Conservation (phyloP, 2,329 filamentous ascomycete genomes). For the Cladophialophora chaetospira region DNA sequence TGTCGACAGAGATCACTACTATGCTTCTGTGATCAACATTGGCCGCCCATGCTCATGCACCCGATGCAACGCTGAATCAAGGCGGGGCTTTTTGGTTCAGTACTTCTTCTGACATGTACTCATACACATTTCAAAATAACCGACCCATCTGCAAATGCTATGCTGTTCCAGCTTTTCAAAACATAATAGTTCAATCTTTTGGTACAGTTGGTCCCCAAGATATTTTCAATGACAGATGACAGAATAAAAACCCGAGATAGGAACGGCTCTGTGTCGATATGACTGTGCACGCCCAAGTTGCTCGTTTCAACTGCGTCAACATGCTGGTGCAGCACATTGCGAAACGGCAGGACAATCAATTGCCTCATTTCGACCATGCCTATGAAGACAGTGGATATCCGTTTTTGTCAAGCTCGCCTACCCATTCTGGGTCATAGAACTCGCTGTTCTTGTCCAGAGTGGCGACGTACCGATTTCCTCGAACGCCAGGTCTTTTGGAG, state of each 20-base stretch:
- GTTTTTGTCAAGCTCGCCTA: constrained; percentile 45
- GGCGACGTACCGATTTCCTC: constrained; percentile 49
- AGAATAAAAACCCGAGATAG: background rate
- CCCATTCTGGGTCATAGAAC: constrained; percentile 48
- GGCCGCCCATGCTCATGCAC: background rate
- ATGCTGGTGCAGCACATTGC: background rate
- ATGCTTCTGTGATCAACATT: constrained; percentile 6
- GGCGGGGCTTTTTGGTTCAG: background rate
- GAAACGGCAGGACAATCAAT: background rate
- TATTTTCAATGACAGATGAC: constrained; percentile 14
- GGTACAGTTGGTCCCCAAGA: background rate
- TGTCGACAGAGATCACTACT: background rate
- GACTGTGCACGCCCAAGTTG: background rate
- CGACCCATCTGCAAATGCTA: background rate
- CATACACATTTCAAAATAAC: constrained; percentile 1
- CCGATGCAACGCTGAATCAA: background rate
- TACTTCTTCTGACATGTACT: background rate
- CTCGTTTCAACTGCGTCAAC: background rate
- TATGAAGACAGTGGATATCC: constrained; percentile 41
- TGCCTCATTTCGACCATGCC: background rate
- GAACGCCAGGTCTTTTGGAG: constrained; percentile 44
- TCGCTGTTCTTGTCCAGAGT: constrained; percentile 47
- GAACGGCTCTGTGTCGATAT: background rate
- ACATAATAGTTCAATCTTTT: background rate
- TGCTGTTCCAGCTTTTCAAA: background rate